phyloP scores from a whole-genome alignment of 805 yeast genomes.

The Blastobotrys parvus region DNA sequence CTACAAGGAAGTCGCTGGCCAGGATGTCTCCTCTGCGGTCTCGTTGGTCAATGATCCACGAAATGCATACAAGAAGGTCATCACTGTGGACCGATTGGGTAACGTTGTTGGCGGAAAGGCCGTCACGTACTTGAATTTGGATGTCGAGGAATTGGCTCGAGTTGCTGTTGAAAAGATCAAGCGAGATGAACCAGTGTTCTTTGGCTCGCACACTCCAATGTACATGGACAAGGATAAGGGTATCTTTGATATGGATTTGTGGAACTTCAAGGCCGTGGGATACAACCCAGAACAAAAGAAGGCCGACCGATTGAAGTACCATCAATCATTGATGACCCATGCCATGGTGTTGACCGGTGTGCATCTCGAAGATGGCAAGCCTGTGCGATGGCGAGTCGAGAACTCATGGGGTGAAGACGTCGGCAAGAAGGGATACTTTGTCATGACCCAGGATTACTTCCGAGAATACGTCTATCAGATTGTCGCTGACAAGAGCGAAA shows the following conservation, averaged over 20 bases:
- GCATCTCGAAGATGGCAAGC: conserved; percentile 52
- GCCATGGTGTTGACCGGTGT: conserved; percentile 85
- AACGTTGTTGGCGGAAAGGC: conserved; percentile 57
- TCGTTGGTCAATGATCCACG: conserved; percentile 80
- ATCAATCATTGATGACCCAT: conserved; percentile 77
- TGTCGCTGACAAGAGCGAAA: conserved; percentile 48
- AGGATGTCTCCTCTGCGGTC: conserved; percentile 43
- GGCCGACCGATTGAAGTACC: conserved; percentile 60
- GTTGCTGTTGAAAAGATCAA: conserved; percentile 62
- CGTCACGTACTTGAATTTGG: conserved; percentile 63
- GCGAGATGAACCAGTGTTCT: conserved; percentile 72
- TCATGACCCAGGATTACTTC: conserved; percentile 66
- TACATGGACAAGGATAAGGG: conserved; percentile 58
- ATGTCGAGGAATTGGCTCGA: conserved; percentile 47
- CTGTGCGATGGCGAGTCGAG: conserved; percentile 63
- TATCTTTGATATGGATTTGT: conserved; percentile 61
- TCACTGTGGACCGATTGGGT: conserved; percentile 67
- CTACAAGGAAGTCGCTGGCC: conserved; percentile 45
- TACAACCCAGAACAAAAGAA: conserved; percentile 42
- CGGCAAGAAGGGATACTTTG: conserved; percentile 59
- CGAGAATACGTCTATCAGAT: conserved; percentile 68
- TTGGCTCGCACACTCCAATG: conserved; percentile 85
- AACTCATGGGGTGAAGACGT: conserved; percentile 69
- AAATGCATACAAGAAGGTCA: conserved; percentile 53
- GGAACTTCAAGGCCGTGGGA: conserved; percentile 49